Evolutionary conservation across 768 basidiomycete species (phyloP), one percentile per base, ranked within the genome.

Genomic region (Candolleomyces efflorescens): DNA sequence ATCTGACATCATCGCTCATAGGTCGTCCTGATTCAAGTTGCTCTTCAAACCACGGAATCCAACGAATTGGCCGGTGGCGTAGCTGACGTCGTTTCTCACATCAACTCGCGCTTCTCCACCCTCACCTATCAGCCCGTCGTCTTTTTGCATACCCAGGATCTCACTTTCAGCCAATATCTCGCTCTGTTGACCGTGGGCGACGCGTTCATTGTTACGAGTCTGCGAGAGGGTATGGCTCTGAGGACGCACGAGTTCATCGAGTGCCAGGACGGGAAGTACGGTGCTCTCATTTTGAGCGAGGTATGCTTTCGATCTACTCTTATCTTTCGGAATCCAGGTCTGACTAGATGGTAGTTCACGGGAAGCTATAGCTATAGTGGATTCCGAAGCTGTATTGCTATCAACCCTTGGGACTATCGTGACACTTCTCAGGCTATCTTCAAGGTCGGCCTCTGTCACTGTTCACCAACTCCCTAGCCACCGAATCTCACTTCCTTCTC

Each of bases 211-310:
- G 87, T 92, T 20, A 89, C 90, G 5, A 89, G 87, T 67, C 73
- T 94, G 69, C 77, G 92, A 2, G 92, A 94, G 69, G 92, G 92
- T 0, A 94, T 94, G 92, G 91, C 91, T 10, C 71, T 93, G 52
- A 77, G 87, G 47, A 86, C 87, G 1, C 90, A 92, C 66, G 90
- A 92, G 68, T 92, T 83, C 65, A 90, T 94, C 11, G 89, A 91
- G 69, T 93, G 90, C 64, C 92, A 93, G 68, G 87, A 90, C 64
- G 84, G 73, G 15, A 71, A 78, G 53, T 78, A 82, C 59, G 74
- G 90, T 53, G 87, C 89, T 0, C 79, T 94, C 27, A 85, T 94
- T 60, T 68, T 93, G 59, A 91, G 89, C 65, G 91, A 92, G 77
- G 87, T 87, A 47, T 6, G 79, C 70, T 20, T 43, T 37, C 32